phyloP scores from a whole-genome alignment of 306 rosid species.

The Cyclanthera cordifolia region DNA sequence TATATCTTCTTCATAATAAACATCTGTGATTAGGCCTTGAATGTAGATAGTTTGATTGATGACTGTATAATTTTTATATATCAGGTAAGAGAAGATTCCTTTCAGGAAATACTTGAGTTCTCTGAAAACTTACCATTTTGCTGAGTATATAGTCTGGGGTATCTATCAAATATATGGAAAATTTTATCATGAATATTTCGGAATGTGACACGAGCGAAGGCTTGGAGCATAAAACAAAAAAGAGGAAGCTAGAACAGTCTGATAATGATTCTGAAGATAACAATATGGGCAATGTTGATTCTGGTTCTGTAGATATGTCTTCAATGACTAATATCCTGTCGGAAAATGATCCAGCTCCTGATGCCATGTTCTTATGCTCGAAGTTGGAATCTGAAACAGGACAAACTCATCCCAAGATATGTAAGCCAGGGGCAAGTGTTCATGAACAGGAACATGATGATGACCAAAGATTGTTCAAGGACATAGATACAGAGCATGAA shows the following conservation, averaged over 20 bases:
- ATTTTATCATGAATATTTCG: constrained; percentile 11
- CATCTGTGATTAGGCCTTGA: neutral
- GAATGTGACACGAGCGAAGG: neutral
- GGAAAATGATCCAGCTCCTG: constrained; percentile 16
- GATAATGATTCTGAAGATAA: constrained; percentile 16
- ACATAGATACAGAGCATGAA: neutral
- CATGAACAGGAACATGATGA: constrained; percentile 5
- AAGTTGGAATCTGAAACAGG: constrained; percentile 19
- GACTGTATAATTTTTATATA: neutral
- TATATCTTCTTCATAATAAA: neutral
- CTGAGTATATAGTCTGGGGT: neutral
- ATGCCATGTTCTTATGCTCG: constrained; percentile 17
- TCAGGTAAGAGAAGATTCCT: constrained; percentile 11
- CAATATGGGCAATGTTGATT: constrained; percentile 8
- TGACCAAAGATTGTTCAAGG: neutral
- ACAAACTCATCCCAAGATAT: constrained; percentile 15
- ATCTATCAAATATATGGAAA: neutral
- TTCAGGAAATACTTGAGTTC: neutral
- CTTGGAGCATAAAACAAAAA: constrained; percentile 7
- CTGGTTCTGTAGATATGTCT: constrained; percentile 16
- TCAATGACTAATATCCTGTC: constrained; percentile 14
- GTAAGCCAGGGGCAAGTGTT: constrained; percentile 14
- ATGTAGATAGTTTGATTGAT: neutral
- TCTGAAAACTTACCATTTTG: neutral
- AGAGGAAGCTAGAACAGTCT: constrained; percentile 6